phyloP scores from a whole-genome alignment of 2,329 filamentous ascomycete genomes.

The Pseudocercospora pini-densiflorae region DNA sequence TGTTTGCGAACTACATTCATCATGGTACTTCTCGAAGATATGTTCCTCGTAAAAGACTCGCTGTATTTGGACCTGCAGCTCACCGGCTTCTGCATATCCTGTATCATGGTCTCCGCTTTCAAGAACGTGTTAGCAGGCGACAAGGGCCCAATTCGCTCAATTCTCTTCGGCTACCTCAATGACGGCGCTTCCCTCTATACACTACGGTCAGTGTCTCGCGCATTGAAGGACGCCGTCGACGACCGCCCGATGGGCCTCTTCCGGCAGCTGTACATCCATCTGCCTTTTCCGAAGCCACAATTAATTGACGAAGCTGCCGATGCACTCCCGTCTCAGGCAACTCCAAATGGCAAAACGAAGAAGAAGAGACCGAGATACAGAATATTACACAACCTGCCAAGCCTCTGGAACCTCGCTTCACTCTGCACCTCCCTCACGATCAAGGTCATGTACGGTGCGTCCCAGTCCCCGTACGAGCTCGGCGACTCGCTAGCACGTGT shows the following conservation, averaged over 20 bases:
- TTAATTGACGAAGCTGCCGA: neutral
- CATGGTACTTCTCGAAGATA: neutral
- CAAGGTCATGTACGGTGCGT: neutral
- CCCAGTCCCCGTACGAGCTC: neutral
- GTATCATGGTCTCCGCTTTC: conserved; percentile 27
- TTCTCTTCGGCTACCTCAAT: conserved; percentile 23
- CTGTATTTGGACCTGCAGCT: neutral
- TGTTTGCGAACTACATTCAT: neutral
- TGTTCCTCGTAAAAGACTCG: neutral
- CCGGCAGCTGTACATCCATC: conserved; percentile 3
- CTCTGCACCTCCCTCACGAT: conserved; percentile 12
- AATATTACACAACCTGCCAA: neutral
- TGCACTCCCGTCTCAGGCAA: neutral
- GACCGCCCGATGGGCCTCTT: conserved; percentile 12
- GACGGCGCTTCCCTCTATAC: conserved; percentile 19
- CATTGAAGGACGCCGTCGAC: conserved; percentile 7
- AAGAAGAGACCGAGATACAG: neutral
- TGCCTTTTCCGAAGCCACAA: conserved; percentile 8
- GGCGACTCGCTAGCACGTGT: neutral
- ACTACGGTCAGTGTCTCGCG: conserved; percentile 27
- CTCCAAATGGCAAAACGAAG: neutral
- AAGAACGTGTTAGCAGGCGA: conserved; percentile 26
- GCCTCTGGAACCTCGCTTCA: conserved; percentile 11
- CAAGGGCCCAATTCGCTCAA: conserved; percentile 14
- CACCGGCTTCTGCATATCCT: neutral